phyloP scores from a whole-genome alignment of 305 asterid species.

The Solanum hybrid region DNA sequence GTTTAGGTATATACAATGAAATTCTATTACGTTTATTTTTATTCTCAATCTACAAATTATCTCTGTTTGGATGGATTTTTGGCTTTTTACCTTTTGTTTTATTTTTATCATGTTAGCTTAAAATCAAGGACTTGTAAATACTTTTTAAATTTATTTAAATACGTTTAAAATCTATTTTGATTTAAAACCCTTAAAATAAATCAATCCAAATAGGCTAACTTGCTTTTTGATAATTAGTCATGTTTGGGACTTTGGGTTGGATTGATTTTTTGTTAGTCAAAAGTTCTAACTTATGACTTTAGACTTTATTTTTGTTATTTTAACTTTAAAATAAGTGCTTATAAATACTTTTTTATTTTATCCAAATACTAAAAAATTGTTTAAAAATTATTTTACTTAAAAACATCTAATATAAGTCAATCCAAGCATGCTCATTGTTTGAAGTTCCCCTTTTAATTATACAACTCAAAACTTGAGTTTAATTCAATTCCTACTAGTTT shows the following conservation, averaged over 20 bases:
- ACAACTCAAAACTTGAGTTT: neutral
- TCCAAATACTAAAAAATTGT: neutral
- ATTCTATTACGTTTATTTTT: neutral
- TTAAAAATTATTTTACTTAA: too few relatives aligned
- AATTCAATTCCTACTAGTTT: neutral
- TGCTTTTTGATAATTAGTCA: neutral
- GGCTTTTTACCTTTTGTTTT: neutral
- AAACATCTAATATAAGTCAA: too few relatives aligned
- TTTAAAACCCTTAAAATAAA: too few relatives aligned
- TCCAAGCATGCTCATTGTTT: too few relatives aligned
- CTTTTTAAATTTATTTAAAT: too few relatives aligned
- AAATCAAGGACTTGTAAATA: neutral
- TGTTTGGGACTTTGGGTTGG: neutral
- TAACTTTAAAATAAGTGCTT: too few relatives aligned
- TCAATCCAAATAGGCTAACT: neutral
- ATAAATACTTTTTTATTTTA: too few relatives aligned
- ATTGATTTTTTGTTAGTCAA: neutral
- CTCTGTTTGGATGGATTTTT: too few relatives aligned
- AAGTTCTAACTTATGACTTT: neutral
- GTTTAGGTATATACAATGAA: neutral
- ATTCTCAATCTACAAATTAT: neutral
- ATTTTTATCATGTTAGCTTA: neutral
- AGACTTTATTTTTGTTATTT: neutral
- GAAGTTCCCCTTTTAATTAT: neutral
- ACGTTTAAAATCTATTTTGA: too few relatives aligned